phyloP scores from a whole-genome alignment of 2,329 filamentous ascomycete genomes.

The Penicillium vulpinum region DNA sequence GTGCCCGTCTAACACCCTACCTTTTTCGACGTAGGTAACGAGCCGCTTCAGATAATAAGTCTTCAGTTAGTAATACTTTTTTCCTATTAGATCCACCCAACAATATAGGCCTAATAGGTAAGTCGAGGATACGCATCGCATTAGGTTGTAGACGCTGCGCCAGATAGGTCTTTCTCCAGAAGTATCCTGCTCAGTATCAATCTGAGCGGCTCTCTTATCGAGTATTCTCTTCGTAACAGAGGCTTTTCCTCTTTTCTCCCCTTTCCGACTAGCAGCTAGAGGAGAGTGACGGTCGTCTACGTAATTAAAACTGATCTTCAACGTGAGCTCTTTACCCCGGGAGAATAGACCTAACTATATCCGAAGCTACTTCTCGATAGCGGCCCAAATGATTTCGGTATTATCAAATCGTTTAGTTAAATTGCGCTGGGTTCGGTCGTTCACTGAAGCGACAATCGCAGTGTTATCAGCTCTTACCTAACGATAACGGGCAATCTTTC shows the following conservation, averaged over 20 bases:
- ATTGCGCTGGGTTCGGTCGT: slow-evolving; percentile 27
- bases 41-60: not conserved
- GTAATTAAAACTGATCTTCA: slow-evolving; percentile 34
- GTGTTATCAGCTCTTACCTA: slow-evolving; percentile 9
- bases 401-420: slow-evolving; percentile 31
- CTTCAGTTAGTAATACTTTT: not conserved
- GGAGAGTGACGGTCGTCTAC: no score
- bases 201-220: slow-evolving; percentile 4
- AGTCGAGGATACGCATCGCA: not conserved
- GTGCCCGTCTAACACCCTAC: no score
- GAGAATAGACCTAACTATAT: slow-evolving; percentile 27
- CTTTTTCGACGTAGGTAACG: no score
- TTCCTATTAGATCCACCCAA: not conserved
- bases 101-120: not conserved
- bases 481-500: slow-evolving; percentile 2
- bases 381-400: slow-evolving; percentile 28
- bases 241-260: slow-evolving; percentile 7
- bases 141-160: slow-evolving; percentile 6
- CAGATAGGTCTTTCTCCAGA: not conserved
- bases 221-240: slow-evolving; percentile 4
- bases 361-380: slow-evolving; percentile 32
- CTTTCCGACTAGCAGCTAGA: no score
- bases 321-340: slow-evolving; percentile 32
- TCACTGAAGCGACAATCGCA: slow-evolving; percentile 25
- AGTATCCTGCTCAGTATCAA: slow-evolving; percentile 4